phyloP scores from a whole-genome alignment of 805 yeast genomes.

The Schwanniomyces polymorphus region DNA sequence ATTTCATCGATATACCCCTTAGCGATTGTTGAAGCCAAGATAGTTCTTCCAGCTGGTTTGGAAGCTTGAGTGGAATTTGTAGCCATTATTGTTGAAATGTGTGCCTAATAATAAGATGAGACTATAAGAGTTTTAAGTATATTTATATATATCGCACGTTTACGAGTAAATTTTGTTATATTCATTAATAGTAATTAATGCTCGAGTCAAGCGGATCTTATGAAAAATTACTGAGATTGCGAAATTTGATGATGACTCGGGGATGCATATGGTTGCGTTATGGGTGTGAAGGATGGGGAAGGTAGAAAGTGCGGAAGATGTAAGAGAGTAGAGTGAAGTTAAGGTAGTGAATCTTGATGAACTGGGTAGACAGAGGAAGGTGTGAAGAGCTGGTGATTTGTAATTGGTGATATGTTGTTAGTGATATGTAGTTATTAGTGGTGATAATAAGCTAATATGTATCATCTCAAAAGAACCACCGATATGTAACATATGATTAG shows the following conservation, averaged over 20 bases:
- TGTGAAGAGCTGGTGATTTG: too few relatives aligned
- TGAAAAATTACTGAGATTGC: conserved; percentile 2
- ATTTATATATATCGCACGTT: neutral
- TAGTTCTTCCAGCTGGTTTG: conserved; percentile 69
- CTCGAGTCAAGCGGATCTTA: neutral
- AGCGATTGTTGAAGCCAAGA: conserved; percentile 85
- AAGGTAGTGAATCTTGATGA: too few relatives aligned
- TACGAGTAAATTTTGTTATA: neutral
- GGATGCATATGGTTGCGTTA: neutral
- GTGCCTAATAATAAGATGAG: neutral
- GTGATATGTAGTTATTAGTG: too few relatives aligned
- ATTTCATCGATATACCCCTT: conserved; percentile 79
- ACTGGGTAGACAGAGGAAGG: too few relatives aligned
- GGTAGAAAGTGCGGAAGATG: neutral
- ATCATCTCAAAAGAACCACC: too few relatives aligned
- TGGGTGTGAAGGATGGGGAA: neutral
- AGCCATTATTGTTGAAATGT: conserved; percentile 7
- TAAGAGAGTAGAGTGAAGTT: too few relatives aligned
- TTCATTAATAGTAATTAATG: neutral
- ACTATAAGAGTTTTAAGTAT: neutral
- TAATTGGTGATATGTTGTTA: too few relatives aligned
- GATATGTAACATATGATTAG: too few relatives aligned
- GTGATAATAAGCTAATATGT: too few relatives aligned
- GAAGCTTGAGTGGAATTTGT: neutral
- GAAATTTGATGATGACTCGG: conserved; percentile 3